Percentiles rank a stretch among this genome's conserved stretches.
Evolutionary conservation across 306 rosid genomes (phyloP).

Genomic region (Lathyrus tuberosus): DNA sequence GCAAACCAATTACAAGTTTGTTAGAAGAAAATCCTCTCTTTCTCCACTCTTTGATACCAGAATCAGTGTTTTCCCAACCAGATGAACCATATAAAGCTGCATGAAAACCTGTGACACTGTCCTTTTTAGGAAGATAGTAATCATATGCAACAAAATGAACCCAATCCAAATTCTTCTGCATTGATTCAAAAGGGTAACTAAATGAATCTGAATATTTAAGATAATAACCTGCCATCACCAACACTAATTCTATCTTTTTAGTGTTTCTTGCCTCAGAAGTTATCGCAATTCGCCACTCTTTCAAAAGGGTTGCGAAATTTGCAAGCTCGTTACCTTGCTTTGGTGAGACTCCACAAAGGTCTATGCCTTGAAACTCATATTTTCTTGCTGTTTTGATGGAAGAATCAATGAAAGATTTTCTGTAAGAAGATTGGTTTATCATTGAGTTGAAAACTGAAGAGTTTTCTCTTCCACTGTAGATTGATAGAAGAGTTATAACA

Average conservation of each 20-base stretch:
- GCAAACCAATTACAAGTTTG: conserved; percentile 53
- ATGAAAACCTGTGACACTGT: conserved; percentile 41
- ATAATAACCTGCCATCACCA: conserved; percentile 50
- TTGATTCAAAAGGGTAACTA: conserved; percentile 48
- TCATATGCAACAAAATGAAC: conserved; percentile 44
- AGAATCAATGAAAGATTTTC: conserved; percentile 56
- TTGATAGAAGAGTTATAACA: conserved; percentile 48
- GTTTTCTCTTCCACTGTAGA: conserved; percentile 31
- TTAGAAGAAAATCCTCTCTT: conserved; percentile 41
- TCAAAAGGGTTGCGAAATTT: conserved; percentile 44
- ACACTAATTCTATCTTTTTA: conserved; percentile 36
- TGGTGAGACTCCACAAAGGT: conserved; percentile 44
- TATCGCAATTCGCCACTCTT: conserved; percentile 52
- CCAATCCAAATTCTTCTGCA: conserved; percentile 53
- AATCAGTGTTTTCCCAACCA: conserved; percentile 41
- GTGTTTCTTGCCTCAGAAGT: conserved; percentile 45
- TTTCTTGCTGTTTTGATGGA: conserved; percentile 45
- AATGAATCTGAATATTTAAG: conserved; percentile 27
- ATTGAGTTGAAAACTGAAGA: conserved; percentile 28
- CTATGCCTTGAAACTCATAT: conserved; percentile 57
- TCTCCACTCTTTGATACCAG: conserved; percentile 54
- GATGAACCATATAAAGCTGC: conserved; percentile 55
- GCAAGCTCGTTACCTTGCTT: conserved; percentile 36
- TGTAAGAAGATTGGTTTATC: conserved; percentile 35
- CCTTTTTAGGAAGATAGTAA: conserved; percentile 40